These are phyloP conservation scores for Fusarium euwallaceae DNA, from an alignment of 2,329 filamentous ascomycete genomes.

Conservation along the genomic window DNA sequence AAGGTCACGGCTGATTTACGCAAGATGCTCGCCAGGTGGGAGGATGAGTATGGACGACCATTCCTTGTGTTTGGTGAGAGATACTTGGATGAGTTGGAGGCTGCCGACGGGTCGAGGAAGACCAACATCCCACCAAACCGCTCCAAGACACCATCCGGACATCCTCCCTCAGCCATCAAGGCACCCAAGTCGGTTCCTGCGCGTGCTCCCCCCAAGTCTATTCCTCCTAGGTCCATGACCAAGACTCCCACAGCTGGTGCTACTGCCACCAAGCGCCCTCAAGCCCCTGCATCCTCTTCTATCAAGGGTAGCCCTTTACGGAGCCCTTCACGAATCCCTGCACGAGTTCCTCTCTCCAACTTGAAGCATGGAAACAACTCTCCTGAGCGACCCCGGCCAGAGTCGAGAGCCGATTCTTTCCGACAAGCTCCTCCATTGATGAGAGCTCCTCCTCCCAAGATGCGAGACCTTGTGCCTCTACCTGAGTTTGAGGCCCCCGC, in stretches of 20 bases:
- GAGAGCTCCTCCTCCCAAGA: conserved; percentile 86
- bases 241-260: conserved; percentile 68
- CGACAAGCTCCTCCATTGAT: conserved; percentile 66
- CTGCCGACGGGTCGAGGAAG: conserved; percentile 65
- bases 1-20: conserved; percentile 89
- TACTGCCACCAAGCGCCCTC: conserved; percentile 48
- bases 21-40: conserved; percentile 86
- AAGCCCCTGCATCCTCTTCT: conserved; percentile 31
- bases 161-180: conserved; percentile 61
- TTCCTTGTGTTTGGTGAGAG: conserved; percentile 94
- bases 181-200: conserved; percentile 51
- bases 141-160: conserved; percentile 81
- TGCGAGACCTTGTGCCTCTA: conserved; percentile 79
- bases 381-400: conserved; percentile 74
- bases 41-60: conserved; percentile 92
- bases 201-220: conserved; percentile 47
- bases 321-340: conserved; percentile 71
- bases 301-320: conserved; percentile 51
- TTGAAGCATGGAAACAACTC: conserved; percentile 82
- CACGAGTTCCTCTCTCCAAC: conserved; percentile 76
- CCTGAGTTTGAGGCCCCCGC: conserved; percentile 65
- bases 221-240: conserved; percentile 56
- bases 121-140: conserved; percentile 64
- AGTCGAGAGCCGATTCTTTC: conserved; percentile 60
- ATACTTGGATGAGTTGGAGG: conserved; percentile 88